Evolutionary conservation across 192 early-diverging fungal species (phyloP).

Genomic region (Neocallimastix lanati): DNA sequence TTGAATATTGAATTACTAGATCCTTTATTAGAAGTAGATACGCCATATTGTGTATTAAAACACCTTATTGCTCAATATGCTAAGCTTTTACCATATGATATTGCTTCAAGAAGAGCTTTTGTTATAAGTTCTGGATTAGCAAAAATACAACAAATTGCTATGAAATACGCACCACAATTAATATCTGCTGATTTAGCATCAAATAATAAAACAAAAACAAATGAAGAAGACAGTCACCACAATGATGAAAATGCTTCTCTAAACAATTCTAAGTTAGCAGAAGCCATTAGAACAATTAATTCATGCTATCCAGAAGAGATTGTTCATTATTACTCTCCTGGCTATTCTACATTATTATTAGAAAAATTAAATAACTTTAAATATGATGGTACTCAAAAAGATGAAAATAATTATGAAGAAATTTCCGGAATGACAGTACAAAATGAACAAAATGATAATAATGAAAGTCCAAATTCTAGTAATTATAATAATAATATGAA

Average conservation of each 20-base stretch:
- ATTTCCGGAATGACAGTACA: too few relatives aligned
- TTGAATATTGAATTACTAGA: slow-evolving; percentile 25
- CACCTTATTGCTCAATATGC: slow-evolving; percentile 36
- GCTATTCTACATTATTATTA: slow-evolving; percentile 27
- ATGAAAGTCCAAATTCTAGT: too few relatives aligned
- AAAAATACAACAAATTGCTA: slow-evolving; percentile 32
- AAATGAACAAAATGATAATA: too few relatives aligned
- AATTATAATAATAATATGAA: too few relatives aligned
- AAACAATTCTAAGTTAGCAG: slow-evolving; percentile 32
- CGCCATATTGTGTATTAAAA: slow-evolving; percentile 32
- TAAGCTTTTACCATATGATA: slow-evolving; percentile 37
- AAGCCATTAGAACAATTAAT: slow-evolving; percentile 29
- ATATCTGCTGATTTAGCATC: background rate
- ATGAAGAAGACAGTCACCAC: background rate
- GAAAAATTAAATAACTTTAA: slow-evolving; percentile 15
- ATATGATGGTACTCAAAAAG: background rate
- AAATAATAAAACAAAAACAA: background rate
- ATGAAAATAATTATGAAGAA: background rate
- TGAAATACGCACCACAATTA: slow-evolving; percentile 8
- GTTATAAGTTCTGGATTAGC: slow-evolving; percentile 29
- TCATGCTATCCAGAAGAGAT: slow-evolving; percentile 45
- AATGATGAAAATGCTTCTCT: slow-evolving; percentile 1
- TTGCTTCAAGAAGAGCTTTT: slow-evolving; percentile 26
- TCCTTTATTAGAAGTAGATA: slow-evolving; percentile 23
- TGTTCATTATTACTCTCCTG: slow-evolving; percentile 38